phyloP scores from a whole-genome alignment of 2,329 filamentous ascomycete genomes.

The Penicillium italicum region DNA sequence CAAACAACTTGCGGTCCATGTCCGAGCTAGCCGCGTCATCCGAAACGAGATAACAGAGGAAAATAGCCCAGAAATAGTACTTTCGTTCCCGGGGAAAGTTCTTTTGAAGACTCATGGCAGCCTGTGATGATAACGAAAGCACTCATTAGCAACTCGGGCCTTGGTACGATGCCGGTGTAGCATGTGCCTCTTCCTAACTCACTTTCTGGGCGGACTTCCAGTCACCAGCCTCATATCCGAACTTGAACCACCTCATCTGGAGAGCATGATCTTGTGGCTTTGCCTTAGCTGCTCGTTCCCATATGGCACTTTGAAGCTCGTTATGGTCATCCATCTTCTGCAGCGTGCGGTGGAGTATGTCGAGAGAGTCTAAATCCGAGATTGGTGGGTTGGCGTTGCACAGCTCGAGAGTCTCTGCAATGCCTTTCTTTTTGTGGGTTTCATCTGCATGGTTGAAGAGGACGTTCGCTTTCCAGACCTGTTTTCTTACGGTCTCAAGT shows the following conservation, averaged over 20 bases:
- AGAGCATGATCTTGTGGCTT: constrained; percentile 44
- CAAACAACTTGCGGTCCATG: constrained; percentile 45
- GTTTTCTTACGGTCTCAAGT: neutral
- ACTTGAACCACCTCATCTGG: constrained; percentile 45
- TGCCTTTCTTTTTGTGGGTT: constrained; percentile 42
- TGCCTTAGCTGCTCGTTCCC: constrained; percentile 47
- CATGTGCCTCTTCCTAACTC: constrained; percentile 11
- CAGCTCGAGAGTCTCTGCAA: constrained; percentile 42
- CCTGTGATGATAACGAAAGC: constrained; percentile 29
- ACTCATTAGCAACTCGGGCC: neutral
- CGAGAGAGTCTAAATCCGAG: constrained; percentile 45
- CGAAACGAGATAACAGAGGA: constrained; percentile 45
- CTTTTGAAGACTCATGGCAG: constrained; percentile 49
- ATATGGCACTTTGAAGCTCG: constrained; percentile 37
- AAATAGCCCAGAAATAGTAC: constrained; percentile 50
- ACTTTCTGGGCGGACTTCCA: constrained; percentile 52
- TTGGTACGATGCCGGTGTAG: neutral
- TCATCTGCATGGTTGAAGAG: constrained; percentile 42
- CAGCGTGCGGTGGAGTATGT: constrained; percentile 43
- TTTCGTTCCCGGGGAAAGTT: constrained; percentile 48
- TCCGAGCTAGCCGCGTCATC: constrained; percentile 37
- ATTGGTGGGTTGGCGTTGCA: constrained; percentile 43
- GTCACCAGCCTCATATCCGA: constrained; percentile 40
- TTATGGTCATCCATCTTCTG: constrained; percentile 34
- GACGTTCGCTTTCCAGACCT: constrained; percentile 46